phyloP scores from a whole-genome alignment of 768 basidiomycete species.

The Lentinula aciculospora region DNA sequence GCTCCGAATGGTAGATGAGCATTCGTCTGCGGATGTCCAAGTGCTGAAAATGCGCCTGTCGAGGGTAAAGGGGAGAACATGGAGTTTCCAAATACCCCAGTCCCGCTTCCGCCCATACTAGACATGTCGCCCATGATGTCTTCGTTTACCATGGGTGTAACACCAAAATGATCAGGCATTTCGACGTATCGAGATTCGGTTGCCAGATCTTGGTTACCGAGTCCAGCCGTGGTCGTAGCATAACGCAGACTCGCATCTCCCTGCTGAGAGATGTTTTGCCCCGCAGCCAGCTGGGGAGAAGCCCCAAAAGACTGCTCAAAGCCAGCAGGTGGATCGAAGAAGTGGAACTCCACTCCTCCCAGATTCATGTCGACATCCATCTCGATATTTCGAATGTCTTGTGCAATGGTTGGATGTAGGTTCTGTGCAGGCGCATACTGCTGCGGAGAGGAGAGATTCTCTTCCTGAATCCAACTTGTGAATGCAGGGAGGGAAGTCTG shows the following conservation, averaged over 20 bases:
- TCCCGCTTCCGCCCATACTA: not conserved
- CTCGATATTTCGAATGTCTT: slow-evolving; percentile 41
- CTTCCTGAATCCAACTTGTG: not conserved
- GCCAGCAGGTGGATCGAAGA: not conserved
- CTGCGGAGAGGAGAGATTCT: not conserved
- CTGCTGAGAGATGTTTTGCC: not conserved
- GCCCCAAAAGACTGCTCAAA: not conserved
- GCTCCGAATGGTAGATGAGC: slow-evolving; percentile 10
- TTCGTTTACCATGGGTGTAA: not conserved
- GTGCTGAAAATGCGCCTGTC: not conserved
- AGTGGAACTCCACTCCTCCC: not conserved
- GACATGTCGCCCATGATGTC: not conserved
- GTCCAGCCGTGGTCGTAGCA: not conserved
- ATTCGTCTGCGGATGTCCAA: not conserved
- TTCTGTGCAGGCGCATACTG: slow-evolving; percentile 10
- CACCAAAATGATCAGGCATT: not conserved
- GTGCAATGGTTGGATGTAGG: slow-evolving; percentile 48
- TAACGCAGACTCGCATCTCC: not conserved
- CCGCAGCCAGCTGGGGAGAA: not conserved
- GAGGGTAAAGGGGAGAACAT: not conserved
- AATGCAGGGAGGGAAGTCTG: not conserved
- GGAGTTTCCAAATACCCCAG: not conserved
- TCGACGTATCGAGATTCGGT: not conserved
- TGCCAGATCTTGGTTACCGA: too few species aligned
- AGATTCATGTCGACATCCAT: slow-evolving; percentile 1